Conservation (phyloP, 176 grass and related monocot genomes). For the Zoysia pacifica region DNA sequence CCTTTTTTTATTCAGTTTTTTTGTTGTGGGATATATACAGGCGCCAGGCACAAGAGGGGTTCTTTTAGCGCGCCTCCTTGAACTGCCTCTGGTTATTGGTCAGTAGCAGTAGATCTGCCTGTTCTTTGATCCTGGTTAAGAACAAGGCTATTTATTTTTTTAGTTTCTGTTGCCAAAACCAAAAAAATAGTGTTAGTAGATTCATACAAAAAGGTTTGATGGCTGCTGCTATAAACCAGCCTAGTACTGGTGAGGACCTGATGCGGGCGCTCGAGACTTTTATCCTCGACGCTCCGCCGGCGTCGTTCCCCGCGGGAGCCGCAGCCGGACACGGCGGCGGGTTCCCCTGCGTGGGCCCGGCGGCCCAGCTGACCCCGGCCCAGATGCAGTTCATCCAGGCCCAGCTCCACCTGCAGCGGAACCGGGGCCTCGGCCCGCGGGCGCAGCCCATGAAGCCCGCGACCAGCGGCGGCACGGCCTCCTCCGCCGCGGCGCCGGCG, state of each 20-base stretch:
- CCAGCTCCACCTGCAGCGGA: constrained; percentile 33
- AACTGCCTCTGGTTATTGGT: neutral
- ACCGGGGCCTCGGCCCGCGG: constrained; percentile 27
- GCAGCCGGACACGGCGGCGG: neutral
- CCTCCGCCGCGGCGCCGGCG: neutral
- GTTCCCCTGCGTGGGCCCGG: neutral
- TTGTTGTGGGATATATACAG: neutral
- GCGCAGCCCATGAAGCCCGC: constrained; percentile 44
- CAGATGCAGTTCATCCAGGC: constrained; percentile 46
- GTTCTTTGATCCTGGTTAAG: constrained; percentile 51
- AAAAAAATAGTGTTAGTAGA: neutral
- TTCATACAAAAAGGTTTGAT: constrained; percentile 19
- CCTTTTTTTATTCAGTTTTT: neutral
- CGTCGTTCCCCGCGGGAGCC: neutral
- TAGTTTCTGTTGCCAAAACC: neutral
- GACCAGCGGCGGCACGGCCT: neutral
- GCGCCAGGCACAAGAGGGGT: neutral
- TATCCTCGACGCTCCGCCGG: constrained; percentile 2
- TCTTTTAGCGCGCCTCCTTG: constrained; percentile 38
- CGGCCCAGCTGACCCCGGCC: constrained; percentile 31
- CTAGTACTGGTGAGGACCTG: neutral
- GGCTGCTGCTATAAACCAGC: constrained; percentile 45
- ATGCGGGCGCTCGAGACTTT: constrained; percentile 33
- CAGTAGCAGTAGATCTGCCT: constrained; percentile 1
- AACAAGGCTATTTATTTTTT: constrained; percentile 25